These are phyloP conservation scores for Poa pratensis DNA, from an alignment of 176 grass and related monocot species.

Conservation along the genomic window DNA sequence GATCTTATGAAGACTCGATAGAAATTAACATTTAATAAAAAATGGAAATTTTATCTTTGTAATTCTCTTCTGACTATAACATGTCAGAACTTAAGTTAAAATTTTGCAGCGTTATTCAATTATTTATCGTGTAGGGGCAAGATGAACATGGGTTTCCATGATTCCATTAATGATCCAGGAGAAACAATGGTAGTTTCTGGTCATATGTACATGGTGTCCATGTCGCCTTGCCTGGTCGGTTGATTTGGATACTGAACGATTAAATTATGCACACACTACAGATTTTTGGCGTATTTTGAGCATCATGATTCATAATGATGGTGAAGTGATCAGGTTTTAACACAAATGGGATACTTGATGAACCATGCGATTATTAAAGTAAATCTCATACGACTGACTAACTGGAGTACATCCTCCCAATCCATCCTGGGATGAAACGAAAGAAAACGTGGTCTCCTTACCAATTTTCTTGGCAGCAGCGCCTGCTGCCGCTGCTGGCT, in stretches of 20 bases:
- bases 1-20: not conserved
- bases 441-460: constrained; percentile 8
- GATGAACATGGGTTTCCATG: constrained; percentile 13
- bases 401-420: not conserved
- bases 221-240: not conserved
- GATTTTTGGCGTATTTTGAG: not conserved
- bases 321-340: not conserved
- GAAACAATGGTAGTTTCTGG: not conserved
- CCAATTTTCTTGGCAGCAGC: constrained; percentile 17
- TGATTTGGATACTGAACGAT: not conserved
- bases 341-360: not conserved
- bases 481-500: constrained; percentile 13
- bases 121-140: not conserved
- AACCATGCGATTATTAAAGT: not conserved
- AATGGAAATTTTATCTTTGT: not conserved
- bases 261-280: not conserved
- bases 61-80: constrained; percentile 7
- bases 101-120: not conserved
- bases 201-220: not conserved
- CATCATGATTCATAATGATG: not conserved
- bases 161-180: constrained; percentile 19
- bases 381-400: not conserved
- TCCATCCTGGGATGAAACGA: not conserved
- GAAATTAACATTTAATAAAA: not conserved
- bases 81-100: constrained; percentile 9